phyloP scores from a whole-genome alignment of 768 basidiomycete species.

The Mrakia gelida region DNA sequence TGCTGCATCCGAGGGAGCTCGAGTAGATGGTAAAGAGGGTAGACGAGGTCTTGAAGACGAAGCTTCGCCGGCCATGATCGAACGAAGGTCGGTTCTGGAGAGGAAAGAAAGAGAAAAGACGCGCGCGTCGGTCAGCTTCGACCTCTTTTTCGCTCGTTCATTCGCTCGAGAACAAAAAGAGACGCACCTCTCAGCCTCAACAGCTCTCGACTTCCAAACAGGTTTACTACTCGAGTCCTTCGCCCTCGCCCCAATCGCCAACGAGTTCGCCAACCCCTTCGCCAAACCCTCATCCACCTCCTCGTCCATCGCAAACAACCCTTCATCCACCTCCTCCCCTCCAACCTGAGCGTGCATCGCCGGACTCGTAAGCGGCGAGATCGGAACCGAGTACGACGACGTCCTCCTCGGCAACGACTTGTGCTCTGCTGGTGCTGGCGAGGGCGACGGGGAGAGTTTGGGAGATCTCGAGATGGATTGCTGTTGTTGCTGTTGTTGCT shows the following conservation, averaged over 20 bases:
- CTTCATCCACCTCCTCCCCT: constrained; percentile 50
- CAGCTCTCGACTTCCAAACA: constrained; percentile 34
- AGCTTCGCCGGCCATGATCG: constrained; percentile 64
- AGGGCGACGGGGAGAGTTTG: constrained; percentile 37
- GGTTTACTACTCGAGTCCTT: constrained; percentile 39
- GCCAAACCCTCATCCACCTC: constrained; percentile 45
- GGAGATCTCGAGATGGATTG: constrained; percentile 35
- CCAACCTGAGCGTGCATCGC: constrained; percentile 38
- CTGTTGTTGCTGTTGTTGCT: no score
- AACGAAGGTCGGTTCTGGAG: constrained; percentile 71
- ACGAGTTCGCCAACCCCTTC: constrained; percentile 34
- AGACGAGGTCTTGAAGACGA: constrained; percentile 9
- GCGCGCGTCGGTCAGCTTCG: no score
- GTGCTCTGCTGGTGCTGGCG: constrained; percentile 31
- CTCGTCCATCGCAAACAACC: constrained; percentile 82
- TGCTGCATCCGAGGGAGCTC: background rate
- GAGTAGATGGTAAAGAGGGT: background rate
- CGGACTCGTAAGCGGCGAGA: constrained; percentile 40
- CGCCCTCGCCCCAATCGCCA: constrained; percentile 36
- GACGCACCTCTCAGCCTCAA: constrained; percentile 42
- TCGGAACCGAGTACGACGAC: constrained; percentile 19
- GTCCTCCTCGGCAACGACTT: constrained; percentile 16
- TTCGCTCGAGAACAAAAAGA: background rate
- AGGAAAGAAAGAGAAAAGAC: constrained; percentile 30
- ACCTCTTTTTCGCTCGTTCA: no score